phyloP scores from a whole-genome alignment of 1,284 basidiomycete species.

The Phellopilus nigrolimitatus region DNA sequence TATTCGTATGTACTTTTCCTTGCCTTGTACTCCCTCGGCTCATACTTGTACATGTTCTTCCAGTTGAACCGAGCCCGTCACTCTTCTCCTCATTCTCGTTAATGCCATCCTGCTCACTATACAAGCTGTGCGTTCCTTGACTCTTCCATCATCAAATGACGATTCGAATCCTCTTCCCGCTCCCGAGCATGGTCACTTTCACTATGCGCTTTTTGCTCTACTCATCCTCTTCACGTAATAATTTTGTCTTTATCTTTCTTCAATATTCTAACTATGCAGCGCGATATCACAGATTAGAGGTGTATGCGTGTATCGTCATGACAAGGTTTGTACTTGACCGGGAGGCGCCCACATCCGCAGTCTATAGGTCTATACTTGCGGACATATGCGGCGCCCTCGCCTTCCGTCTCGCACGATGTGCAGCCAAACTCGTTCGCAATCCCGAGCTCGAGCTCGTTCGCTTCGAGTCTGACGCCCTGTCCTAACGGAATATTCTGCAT shows the following conservation, averaged over 20 bases:
- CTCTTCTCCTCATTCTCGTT: conserved; percentile 80
- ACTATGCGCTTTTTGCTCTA: conserved; percentile 73
- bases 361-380: conserved; percentile 46
- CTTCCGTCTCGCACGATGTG: conserved; percentile 26
- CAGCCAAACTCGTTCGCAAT: conserved; percentile 24
- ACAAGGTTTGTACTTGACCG: conserved; percentile 91
- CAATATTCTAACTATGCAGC: too few species aligned
- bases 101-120: conserved; percentile 85
- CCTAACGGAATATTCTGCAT: conserved; percentile 35
- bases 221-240: conserved; percentile 88
- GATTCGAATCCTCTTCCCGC: conserved; percentile 38
- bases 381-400: conserved; percentile 24
- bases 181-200: conserved; percentile 69
- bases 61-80: conserved; percentile 85
- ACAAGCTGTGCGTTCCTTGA: conserved; percentile 62
- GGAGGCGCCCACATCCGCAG: conserved; percentile 54
- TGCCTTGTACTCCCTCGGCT: too few species aligned
- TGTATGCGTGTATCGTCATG: conserved; percentile 84
- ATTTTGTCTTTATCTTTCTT: neutral
- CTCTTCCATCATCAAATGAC: conserved; percentile 34
- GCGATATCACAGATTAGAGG: conserved; percentile 85
- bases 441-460: conserved; percentile 24
- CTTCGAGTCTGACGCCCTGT: conserved; percentile 33
- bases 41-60: conserved; percentile 16
- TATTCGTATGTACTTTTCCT: too few species aligned